A percentile compares a stretch with the other conserved stretches of the same genome.
These are phyloP conservation scores for Zasmidium citrigriseum DNA, from an alignment of 2,329 filamentous ascomycete genomes.

Conservation along the genomic window DNA sequence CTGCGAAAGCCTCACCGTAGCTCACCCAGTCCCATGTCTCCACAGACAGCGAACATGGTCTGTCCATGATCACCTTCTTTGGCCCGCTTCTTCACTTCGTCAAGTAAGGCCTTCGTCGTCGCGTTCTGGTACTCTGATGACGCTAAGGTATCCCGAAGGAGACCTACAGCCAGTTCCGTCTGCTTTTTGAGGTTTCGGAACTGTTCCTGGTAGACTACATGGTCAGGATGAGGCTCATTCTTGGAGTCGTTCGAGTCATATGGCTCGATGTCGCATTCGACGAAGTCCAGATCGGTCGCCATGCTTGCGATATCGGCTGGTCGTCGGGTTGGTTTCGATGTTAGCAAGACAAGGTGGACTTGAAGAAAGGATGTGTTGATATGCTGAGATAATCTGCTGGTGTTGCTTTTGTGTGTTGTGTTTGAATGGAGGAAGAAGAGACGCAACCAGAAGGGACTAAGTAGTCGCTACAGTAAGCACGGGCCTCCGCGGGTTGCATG, in stretches of 20 bases:
- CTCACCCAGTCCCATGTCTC: constrained; percentile 22
- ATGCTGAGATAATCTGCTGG: too few species aligned
- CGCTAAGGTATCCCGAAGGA: neutral
- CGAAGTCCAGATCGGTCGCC: neutral
- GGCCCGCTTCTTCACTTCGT: neutral
- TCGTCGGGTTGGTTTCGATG: neutral
- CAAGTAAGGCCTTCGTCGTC: constrained; percentile 7
- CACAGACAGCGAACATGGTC: constrained; percentile 15
- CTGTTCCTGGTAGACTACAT: constrained; percentile 1
- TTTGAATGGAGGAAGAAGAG: neutral
- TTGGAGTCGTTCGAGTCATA: constrained; percentile 1
- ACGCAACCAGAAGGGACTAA: neutral
- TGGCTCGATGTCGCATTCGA: neutral
- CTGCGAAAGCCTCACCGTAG: neutral
- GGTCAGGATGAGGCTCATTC: constrained; percentile 2
- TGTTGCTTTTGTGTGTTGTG: too few species aligned
- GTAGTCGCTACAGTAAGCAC: neutral
- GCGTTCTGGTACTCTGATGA: constrained; percentile 3
- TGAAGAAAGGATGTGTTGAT: neutral
- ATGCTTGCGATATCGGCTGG: neutral
- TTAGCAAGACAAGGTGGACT: neutral
- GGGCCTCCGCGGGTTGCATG: neutral
- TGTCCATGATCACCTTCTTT: neutral
- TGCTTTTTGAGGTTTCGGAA: constrained; percentile 1
- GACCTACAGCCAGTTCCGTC: neutral